Percentiles rank a stretch among this genome's conserved stretches.
Conservation (phyloP, 75 land plant species). For the Sequoia sempervirens region DNA sequence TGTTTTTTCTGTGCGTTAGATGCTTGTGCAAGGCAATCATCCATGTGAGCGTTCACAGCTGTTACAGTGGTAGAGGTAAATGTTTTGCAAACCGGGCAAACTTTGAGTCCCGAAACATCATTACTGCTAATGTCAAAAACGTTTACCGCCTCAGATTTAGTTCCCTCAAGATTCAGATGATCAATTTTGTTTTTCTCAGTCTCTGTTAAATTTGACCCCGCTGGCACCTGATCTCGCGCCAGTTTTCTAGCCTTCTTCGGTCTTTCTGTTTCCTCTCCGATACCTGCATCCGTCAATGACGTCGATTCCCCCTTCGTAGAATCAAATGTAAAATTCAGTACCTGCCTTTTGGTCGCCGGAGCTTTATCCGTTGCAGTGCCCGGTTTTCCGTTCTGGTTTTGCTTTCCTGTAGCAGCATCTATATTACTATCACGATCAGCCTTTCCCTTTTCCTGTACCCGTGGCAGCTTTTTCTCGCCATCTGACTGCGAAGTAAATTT, state of each 20-base stretch:
- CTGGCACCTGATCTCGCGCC: not conserved
- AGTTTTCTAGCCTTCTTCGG: not conserved
- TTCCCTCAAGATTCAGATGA: not conserved
- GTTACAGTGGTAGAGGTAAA: conserved; percentile 72
- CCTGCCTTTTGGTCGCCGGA: not conserved
- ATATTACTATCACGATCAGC: not conserved
- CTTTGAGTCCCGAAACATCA: conserved; percentile 18
- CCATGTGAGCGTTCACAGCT: conserved; percentile 81
- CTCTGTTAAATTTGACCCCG: not conserved
- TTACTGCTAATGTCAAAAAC: not conserved
- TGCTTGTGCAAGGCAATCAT: conserved; percentile 60
- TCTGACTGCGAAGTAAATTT: conserved; percentile 3
- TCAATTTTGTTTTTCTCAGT: not conserved
- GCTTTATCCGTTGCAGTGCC: not conserved
- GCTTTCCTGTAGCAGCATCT: not conserved
- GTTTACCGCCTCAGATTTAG: not conserved
- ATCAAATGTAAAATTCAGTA: not conserved
- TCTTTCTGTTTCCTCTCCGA: not conserved
- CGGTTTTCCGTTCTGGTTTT: not conserved
- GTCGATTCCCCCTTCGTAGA: not conserved
- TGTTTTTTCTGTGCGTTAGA: conserved; percentile 19
- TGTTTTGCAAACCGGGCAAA: conserved; percentile 74
- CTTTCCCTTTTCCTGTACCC: not conserved
- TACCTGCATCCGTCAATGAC: not conserved
- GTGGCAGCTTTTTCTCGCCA: not conserved